Conservation (phyloP, 2,329 filamentous ascomycete genomes). For the Nothophaeocryptopus gaeumannii region DNA sequence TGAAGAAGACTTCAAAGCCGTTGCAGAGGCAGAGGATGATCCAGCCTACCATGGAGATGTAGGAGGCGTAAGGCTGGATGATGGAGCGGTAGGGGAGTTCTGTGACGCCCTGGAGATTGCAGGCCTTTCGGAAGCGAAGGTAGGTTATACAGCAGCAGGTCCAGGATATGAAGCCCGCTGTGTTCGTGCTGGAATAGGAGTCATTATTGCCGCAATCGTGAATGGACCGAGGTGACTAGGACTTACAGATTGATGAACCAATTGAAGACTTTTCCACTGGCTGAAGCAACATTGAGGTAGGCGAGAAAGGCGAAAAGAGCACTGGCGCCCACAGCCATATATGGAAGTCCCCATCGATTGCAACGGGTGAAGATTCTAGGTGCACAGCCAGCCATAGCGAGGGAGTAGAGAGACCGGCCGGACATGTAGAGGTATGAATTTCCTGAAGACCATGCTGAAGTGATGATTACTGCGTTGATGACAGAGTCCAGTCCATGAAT, state of each 20-base stretch:
- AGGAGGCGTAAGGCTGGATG: slow-evolving; percentile 2
- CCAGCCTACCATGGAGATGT: neutral
- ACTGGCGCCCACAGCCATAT: neutral
- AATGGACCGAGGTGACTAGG: too few relatives aligned
- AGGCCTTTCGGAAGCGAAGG: slow-evolving; percentile 36
- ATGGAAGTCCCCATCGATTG: neutral
- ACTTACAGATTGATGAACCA: neutral
- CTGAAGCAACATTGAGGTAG: neutral
- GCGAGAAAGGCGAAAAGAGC: neutral
- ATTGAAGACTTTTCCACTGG: neutral
- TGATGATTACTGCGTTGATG: neutral
- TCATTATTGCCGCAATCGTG: too few relatives aligned
- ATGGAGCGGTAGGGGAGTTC: slow-evolving; percentile 18
- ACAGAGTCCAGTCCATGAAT: slow-evolving; percentile 62
- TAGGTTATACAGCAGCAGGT: neutral
- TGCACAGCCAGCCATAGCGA: neutral
- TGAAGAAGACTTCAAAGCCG: neutral
- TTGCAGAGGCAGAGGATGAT: neutral
- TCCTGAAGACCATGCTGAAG: neutral
- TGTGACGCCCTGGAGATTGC: slow-evolving; percentile 6
- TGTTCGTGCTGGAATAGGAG: slow-evolving; percentile 20
- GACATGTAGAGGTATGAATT: slow-evolving; percentile 2
- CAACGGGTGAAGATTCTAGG: neutral
- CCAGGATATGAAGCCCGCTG: neutral
- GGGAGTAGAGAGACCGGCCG: neutral